Evolutionary conservation across 2,329 filamentous ascomycete genomes (phyloP).

Genomic region (Xylaria sp.): DNA sequence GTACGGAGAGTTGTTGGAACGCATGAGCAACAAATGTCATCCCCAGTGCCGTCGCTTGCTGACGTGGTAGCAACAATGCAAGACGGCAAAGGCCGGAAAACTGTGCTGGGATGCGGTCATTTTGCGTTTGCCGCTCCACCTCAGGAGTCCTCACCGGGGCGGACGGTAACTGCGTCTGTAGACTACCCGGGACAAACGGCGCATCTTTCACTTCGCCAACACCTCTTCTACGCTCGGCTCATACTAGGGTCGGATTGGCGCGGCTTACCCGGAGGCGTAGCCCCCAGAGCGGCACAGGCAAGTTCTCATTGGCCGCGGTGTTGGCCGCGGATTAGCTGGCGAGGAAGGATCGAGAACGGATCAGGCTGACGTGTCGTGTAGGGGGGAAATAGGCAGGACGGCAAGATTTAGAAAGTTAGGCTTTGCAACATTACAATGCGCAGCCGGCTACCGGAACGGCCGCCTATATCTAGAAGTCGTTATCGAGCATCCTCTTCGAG

Average conservation of each 20-base stretch:
- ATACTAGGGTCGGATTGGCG: neutral
- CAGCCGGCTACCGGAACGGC: neutral
- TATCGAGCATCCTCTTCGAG: neutral
- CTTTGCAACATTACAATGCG: slow-evolving; percentile 5
- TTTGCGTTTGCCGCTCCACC: neutral
- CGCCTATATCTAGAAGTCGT: neutral
- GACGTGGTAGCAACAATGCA: too few species aligned
- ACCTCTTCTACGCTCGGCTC: neutral
- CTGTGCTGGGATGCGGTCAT: neutral
- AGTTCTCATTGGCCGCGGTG: neutral
- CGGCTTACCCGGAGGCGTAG: neutral
- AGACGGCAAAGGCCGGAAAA: neutral
- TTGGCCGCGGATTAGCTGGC: neutral
- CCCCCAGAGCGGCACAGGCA: neutral
- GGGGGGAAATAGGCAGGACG: neutral
- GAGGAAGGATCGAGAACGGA: neutral
- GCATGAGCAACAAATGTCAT: too few species aligned
- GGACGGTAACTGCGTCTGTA: neutral
- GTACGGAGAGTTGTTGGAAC: too few species aligned
- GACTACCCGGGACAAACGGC: too few species aligned
- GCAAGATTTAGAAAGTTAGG: neutral
- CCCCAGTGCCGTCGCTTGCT: too few species aligned
- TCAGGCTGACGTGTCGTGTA: neutral
- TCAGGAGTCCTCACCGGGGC: neutral
- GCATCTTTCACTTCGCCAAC: neutral